These are phyloP conservation scores for Fusarium setosum DNA, from an alignment of 2,329 filamentous ascomycete species.

Conservation along the genomic window DNA sequence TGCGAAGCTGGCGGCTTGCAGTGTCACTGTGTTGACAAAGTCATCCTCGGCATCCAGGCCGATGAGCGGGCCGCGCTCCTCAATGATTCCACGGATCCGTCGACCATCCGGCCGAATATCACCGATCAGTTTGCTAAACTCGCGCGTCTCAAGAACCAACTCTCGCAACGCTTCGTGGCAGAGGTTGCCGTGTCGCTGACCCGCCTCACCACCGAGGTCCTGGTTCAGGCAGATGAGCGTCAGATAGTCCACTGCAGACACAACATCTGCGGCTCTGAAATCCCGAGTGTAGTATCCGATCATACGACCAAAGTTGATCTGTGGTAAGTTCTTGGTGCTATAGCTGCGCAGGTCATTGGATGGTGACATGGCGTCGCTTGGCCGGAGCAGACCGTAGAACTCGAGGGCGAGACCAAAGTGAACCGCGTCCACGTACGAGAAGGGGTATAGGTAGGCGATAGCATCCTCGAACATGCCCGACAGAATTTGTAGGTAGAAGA, in stretches of 20 bases:
- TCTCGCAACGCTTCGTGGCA: conserved; percentile 95
- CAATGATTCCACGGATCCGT: conserved; percentile 87
- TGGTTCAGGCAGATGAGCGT: conserved; percentile 91
- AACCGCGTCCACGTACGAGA: conserved; percentile 92
- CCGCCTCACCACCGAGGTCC: conserved; percentile 80
- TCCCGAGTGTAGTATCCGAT: conserved; percentile 95
- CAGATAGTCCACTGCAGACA: conserved; percentile 93
- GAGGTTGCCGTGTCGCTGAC: conserved; percentile 80
- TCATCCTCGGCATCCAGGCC: conserved; percentile 82
- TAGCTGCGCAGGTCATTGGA: conserved; percentile 76
- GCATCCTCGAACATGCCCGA: conserved; percentile 96
- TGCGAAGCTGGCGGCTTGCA: conserved; percentile 90
- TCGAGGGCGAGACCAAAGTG: conserved; percentile 92
- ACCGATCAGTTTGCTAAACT: conserved; percentile 93
- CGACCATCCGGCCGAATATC: conserved; percentile 90
- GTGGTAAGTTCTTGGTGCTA: conserved; percentile 76
- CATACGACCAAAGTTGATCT: conserved; percentile 95
- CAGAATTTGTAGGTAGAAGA: conserved; percentile 91
- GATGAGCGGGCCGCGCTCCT: conserved; percentile 85
- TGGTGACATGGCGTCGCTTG: conserved; percentile 81
- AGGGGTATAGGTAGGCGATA: conserved; percentile 88
- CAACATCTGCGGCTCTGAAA: conserved; percentile 90
- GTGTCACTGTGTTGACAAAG: conserved; percentile 90
- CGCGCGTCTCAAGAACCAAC: conserved; percentile 94
- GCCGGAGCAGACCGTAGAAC: conserved; percentile 89